Evolutionary conservation across 257 asterid species (phyloP), one percentile per base, ranked within the genome.

Genomic region (Paraleonurus japonicus): DNA sequence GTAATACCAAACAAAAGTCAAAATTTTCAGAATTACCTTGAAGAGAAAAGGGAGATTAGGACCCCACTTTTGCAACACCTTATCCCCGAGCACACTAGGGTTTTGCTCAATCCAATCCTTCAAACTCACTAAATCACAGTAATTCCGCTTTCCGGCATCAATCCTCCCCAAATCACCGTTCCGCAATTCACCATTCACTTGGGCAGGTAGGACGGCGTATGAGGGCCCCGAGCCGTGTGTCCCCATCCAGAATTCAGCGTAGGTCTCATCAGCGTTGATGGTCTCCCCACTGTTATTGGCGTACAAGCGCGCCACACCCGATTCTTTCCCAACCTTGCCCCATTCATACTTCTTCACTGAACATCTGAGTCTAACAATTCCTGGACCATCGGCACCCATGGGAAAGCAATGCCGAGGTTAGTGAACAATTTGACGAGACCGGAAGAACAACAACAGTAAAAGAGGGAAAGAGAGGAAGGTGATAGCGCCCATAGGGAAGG

Each of bases 231-330:
- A 91, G 26, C 79, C 90, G 69, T 94, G 97, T 0, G 96, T 94
- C 69, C 97, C 99, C 95, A 91, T 89, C 96, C 99, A 90, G 39
- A 90, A 87, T 76, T 92, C 97, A 0, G 98, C 97, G 43, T 82
- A 90, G 3, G 81, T 88, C 79, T 65, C 81, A 41, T 85, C 89
- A 1, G 69, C 91, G 30, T 55, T 72, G 24, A 80, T 73, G 27
- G 79, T 78, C 12, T 48, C 82, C 32, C 88, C 84, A 39, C 72
- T 82, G 68, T 92, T 92, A 54, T 66, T 76, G 64, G 81, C 76
- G 68, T 85, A 83, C 45, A 88, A 62, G 13, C 86, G 84, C 78
- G 86, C 92, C 47, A 85, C 97, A 19, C 83, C 67, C 20, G 94
- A 88, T 68, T 86, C 89, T 12, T 71, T 72, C 37, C 90, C 92